phyloP scores from a whole-genome alignment of 768 basidiomycete species.

The Psilocybe tampanensis region DNA sequence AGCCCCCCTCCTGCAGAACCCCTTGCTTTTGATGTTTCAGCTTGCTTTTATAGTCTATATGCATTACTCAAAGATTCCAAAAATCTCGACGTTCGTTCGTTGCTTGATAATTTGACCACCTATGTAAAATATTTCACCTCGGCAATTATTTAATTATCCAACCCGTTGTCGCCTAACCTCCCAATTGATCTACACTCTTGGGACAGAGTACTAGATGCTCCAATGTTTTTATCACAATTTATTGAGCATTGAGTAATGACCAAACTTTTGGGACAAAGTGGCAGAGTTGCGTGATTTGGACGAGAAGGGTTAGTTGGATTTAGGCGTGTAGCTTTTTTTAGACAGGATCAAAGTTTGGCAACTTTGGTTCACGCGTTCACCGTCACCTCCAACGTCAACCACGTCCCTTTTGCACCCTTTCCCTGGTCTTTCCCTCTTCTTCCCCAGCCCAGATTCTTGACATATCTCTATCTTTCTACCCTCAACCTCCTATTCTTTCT shows the following conservation, averaged over 20 bases:
- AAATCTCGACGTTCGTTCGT: background rate
- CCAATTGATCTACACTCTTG: too few relatives aligned
- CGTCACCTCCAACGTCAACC: conserved; percentile 21
- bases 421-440: conserved; percentile 1
- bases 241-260: too few relatives aligned
- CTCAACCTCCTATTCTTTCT: background rate
- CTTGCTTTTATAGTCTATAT: conserved; percentile 4
- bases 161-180: too few relatives aligned
- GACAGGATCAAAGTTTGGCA: conserved; percentile 18
- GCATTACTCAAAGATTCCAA: background rate
- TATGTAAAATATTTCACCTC: too few relatives aligned
- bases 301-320: background rate
- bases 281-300: conserved; percentile 13
- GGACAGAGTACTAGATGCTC: too few relatives aligned
- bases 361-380: conserved; percentile 26
- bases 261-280: too few relatives aligned
- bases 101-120: too few relatives aligned
- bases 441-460: background rate
- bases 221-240: too few relatives aligned
- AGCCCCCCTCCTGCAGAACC: background rate
- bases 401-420: conserved; percentile 5
- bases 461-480: background rate
- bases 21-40: conserved; percentile 1
- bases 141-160: too few relatives aligned
- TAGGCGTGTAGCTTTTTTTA: conserved; percentile 13